These are phyloP conservation scores for Ophiocordyceps polyrhachis-furcata DNA, from an alignment of 2,329 filamentous ascomycete species.

Conservation along the genomic window DNA sequence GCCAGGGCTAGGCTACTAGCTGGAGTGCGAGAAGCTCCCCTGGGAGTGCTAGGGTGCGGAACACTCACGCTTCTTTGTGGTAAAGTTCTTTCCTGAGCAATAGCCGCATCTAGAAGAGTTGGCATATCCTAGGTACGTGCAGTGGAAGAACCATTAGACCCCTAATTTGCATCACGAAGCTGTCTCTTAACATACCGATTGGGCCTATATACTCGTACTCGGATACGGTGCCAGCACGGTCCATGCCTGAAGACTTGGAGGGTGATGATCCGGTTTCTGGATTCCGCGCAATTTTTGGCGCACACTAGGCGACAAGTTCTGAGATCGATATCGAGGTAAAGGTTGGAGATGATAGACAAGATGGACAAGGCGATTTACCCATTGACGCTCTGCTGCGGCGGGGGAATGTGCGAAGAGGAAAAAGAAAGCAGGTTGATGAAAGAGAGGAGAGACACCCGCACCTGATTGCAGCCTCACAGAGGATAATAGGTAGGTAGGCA, in stretches of 20 bases:
- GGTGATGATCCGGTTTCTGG: too few relatives aligned
- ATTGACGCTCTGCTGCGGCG: too few relatives aligned
- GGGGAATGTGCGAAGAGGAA: too few relatives aligned
- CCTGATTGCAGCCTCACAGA: too few relatives aligned
- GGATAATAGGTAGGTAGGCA: too few relatives aligned
- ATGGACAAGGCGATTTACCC: neutral
- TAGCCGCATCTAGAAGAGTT: slow-evolving; percentile 34
- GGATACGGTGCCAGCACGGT: slow-evolving; percentile 16
- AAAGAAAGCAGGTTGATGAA: too few relatives aligned
- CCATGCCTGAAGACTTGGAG: neutral
- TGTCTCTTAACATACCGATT: slow-evolving; percentile 28
- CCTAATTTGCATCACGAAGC: too few relatives aligned
- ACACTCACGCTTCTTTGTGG: slow-evolving; percentile 29
- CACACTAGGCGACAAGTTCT: neutral
- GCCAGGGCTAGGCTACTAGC: neutral
- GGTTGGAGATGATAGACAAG: neutral
- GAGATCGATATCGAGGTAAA: too few relatives aligned
- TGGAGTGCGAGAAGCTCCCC: neutral
- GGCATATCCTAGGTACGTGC: slow-evolving; percentile 23
- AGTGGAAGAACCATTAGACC: neutral
- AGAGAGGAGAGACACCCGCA: too few relatives aligned
- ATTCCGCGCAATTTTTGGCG: too few relatives aligned
- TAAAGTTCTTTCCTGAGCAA: slow-evolving; percentile 26
- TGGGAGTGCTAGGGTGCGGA: slow-evolving; percentile 1
- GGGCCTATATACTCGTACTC: slow-evolving; percentile 28